phyloP scores from a whole-genome alignment of 306 rosid species.

The Cucumis melo region DNA sequence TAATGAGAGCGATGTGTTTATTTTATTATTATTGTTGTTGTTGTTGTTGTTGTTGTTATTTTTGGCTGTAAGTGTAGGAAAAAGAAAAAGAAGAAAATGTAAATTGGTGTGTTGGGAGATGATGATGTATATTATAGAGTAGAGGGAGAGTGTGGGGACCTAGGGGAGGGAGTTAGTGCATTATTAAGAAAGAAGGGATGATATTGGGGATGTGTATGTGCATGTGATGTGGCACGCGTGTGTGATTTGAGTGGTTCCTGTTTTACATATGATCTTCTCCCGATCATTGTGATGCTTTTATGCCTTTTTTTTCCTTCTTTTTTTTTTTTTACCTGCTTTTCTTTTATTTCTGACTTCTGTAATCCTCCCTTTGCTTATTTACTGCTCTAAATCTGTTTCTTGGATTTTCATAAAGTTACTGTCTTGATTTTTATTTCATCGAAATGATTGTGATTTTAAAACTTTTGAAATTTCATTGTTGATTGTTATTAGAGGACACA shows the following conservation, averaged over 20 bases:
- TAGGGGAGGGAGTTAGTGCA: neutral
- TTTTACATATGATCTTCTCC: neutral
- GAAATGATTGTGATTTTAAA: no score
- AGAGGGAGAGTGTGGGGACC: neutral
- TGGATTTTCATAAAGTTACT: no score
- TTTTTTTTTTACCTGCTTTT: neutral
- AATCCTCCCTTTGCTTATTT: neutral
- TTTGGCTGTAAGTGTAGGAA: neutral
- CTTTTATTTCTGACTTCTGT: neutral
- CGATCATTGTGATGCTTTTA: neutral
- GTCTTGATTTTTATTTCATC: no score
- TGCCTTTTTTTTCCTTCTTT: neutral
- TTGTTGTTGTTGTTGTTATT: neutral
- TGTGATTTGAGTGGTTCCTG: neutral
- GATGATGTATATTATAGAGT: slow-evolving; percentile 1
- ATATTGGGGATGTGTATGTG: neutral
- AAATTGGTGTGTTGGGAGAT: neutral
- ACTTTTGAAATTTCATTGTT: no score
- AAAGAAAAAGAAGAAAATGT: neutral
- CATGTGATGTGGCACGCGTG: slow-evolving; percentile 10
- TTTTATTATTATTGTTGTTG: neutral
- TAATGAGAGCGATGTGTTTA: slow-evolving; percentile 34
- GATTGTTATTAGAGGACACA: no score
- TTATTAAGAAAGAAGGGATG: neutral
- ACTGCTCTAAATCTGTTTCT: neutral